Evolutionary conservation across 352 stramenopile genomes (phyloP).

Genomic region (Globisporangium cystogenes): DNA sequence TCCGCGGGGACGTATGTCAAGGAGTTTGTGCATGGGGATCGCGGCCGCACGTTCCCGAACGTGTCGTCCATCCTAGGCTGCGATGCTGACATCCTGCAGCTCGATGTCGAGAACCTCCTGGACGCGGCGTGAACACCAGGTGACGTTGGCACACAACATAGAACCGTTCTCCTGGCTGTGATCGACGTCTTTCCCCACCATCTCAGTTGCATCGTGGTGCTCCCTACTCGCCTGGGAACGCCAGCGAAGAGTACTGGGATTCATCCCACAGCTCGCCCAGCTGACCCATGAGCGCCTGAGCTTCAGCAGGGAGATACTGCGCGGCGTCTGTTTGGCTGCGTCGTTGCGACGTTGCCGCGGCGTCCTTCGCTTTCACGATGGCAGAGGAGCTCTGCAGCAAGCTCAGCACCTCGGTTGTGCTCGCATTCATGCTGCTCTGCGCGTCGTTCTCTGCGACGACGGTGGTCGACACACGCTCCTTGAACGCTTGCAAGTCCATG

Average conservation of each 20-base stretch:
- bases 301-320: conserved; percentile 14
- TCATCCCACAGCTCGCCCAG: conserved; percentile 80
- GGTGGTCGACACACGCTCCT: conserved; percentile 60
- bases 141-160: background rate
- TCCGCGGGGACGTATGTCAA: conserved; percentile 98
- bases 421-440: conserved; percentile 53
- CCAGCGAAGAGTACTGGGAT: conserved; percentile 71
- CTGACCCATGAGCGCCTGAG: conserved; percentile 48
- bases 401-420: conserved; percentile 55
- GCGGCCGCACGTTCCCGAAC: conserved; percentile 95
- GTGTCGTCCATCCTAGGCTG: conserved; percentile 88
- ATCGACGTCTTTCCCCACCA: background rate
- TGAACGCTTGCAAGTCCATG: conserved; percentile 75
- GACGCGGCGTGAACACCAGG: conserved; percentile 37
- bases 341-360: background rate
- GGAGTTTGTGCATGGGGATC: conserved; percentile 99
- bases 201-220: background rate
- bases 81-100: conserved; percentile 95
- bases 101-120: conserved; percentile 93
- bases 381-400: conserved; percentile 48
- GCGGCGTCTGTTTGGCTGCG: background rate
- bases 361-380: background rate
- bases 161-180: background rate
- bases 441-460: conserved; percentile 51
- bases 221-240: conserved; percentile 29